Evolutionary conservation across 768 basidiomycete genomes (phyloP), one percentile per base, ranked within the genome.

Genomic region (Rhodotorula sphaerocarpa): DNA sequence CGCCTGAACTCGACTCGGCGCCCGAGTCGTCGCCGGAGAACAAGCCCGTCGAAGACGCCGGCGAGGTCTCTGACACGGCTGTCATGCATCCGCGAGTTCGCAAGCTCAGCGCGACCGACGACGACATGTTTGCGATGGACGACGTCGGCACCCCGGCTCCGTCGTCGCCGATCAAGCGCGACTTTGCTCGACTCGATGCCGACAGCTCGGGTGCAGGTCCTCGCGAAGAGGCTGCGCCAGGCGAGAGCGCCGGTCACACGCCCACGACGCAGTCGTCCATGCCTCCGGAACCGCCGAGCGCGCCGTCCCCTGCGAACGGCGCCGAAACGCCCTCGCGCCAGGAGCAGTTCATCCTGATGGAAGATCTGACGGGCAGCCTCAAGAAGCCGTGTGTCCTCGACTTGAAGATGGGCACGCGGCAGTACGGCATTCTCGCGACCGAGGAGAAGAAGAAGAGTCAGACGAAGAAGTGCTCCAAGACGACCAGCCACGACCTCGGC

Each of bases 371-470:
- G 4, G 95, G 95, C 30, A 79, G 87, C 39, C 76, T 95, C 72
- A 92, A 87, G 76, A 82, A 82, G 53, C 88, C 95, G 14, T 99
- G 95, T 72, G 93, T 99, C 45, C 82, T 97, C 72, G 95, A 99
- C 76, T 79, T 99, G 71, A 99, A 99, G 79, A 97, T 97, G 95
- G 95, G 95, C n/a, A 96, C 92, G 34, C 80, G 95, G 39, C 95
- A 99, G 77, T 96, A 97, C 76, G 95, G 95, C 25, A 87, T 93
- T 78, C 90, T 95, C 70, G 95, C 95, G 30, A 87, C 86, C 14
- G 77, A 84, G 2, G 79, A 83, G 55, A 99, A 99, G 79, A 96
- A 95, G 82, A 91, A 87, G 79, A 96, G 92, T 73, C 95, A 99
- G 78, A 83, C 92, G 57, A 95, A 95, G 77, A 99, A 99, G 77